A percentile compares a stretch with the other conserved stretches of the same genome.
These are phyloP conservation scores for Sophora flavescens DNA, from an alignment of 306 rosid genomes.

Conservation along the genomic window DNA sequence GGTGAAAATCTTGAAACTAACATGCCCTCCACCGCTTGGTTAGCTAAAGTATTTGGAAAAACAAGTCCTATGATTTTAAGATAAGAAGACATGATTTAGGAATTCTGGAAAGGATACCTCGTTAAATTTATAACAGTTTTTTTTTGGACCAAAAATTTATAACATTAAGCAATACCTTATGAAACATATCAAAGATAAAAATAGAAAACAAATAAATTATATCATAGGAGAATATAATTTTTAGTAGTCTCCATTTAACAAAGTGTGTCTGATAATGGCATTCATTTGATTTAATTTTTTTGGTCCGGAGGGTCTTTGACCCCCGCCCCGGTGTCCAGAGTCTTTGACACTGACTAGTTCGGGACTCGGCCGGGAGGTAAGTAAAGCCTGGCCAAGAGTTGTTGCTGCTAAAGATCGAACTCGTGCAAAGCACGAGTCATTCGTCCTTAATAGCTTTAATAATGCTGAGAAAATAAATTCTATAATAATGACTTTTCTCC, in stretches of 20 bases:
- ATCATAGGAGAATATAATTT: conserved; percentile 28
- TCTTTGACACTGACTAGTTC: too few species aligned
- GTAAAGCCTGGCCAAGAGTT: too few species aligned
- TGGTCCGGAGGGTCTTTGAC: too few species aligned
- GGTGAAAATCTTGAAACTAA: not conserved
- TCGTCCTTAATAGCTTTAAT: too few species aligned
- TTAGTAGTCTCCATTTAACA: conserved; percentile 6
- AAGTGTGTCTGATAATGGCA: conserved; percentile 5
- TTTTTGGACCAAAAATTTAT: too few species aligned
- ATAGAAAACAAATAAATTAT: conserved; percentile 14
- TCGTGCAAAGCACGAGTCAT: too few species aligned
- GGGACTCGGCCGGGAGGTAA: too few species aligned
- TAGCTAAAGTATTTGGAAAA: conserved; percentile 21
- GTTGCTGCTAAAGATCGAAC: too few species aligned
- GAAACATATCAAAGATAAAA: conserved; percentile 28
- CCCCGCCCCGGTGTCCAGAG: too few species aligned
- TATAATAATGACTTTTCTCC: not conserved
- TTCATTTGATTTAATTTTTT: conserved; percentile 37
- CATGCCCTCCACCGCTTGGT: not conserved
- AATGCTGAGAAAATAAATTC: conserved; percentile 5
- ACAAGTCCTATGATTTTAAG: conserved; percentile 9
- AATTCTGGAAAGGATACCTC: not conserved
- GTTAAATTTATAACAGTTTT: conserved; percentile 11
- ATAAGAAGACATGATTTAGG: not conserved
- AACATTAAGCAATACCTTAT: not conserved